Conservation (phyloP, 192 early-diverging fungal genomes). For the Nowakowskiella sp. region DNA sequence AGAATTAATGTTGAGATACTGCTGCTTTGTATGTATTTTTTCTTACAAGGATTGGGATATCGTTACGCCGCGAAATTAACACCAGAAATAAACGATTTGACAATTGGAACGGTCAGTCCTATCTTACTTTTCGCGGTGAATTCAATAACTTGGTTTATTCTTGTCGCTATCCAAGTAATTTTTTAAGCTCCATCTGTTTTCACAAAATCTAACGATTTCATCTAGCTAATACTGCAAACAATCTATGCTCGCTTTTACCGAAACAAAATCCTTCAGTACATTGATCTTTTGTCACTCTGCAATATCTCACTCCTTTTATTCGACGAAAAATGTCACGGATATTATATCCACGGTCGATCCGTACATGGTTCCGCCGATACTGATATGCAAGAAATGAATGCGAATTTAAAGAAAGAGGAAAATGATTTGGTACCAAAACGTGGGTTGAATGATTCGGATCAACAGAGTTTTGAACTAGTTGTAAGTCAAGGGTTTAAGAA, state of each 20-base stretch:
- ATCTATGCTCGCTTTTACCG: constrained; percentile 43
- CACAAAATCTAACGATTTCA: background rate
- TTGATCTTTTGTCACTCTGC: constrained; percentile 43
- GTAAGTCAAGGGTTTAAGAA: constrained; percentile 26
- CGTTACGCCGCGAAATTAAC: constrained; percentile 32
- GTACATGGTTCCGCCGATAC: constrained; percentile 42
- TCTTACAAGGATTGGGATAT: constrained; percentile 29
- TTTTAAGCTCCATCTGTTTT: background rate
- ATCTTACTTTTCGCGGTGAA: constrained; percentile 42
- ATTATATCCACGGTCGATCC: constrained; percentile 46
- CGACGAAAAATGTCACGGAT: constrained; percentile 51
- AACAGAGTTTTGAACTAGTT: constrained; percentile 45
- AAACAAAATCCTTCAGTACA: constrained; percentile 39
- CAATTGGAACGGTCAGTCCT: constrained; percentile 21
- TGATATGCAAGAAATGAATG: constrained; percentile 34
- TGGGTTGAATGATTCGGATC: constrained; percentile 39
- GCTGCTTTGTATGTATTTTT: constrained; percentile 37
- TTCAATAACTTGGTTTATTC: constrained; percentile 25
- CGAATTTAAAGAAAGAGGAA: constrained; percentile 34
- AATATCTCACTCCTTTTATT: constrained; percentile 43
- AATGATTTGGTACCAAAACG: constrained; percentile 42
- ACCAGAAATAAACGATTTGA: constrained; percentile 33
- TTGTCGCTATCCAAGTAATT: constrained; percentile 31
- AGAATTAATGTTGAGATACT: constrained; percentile 31
- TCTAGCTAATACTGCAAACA: constrained; percentile 6